Evolutionary conservation across 805 yeast species (phyloP).

Genomic region (Tetrapisispora phaffii): DNA sequence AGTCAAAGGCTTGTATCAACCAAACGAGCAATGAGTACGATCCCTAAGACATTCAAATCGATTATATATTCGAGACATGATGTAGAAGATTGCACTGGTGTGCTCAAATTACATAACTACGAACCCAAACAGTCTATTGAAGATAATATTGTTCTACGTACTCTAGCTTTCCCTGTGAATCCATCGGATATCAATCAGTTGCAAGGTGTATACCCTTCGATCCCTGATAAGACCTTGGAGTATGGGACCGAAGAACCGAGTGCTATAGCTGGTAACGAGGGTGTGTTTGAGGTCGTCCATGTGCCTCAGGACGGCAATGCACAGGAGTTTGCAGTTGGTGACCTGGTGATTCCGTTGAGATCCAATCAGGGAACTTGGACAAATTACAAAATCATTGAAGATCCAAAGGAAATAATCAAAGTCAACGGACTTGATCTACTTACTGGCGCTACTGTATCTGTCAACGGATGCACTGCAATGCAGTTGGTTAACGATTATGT

Average conservation of each 20-base stretch:
- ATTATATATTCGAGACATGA: conserved; percentile 24
- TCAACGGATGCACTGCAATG: conserved; percentile 88
- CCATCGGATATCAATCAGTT: conserved; percentile 83
- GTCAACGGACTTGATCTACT: conserved; percentile 41
- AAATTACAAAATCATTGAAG: conserved; percentile 58
- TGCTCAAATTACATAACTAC: conserved; percentile 21
- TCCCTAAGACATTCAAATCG: conserved; percentile 22
- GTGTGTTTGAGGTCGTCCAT: conserved; percentile 74
- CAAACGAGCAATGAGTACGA: conserved; percentile 1
- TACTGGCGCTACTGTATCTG: conserved; percentile 82
- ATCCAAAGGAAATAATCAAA: conserved; percentile 43
- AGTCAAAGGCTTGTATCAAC: background rate
- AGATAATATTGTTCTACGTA: conserved; percentile 41
- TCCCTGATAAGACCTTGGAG: conserved; percentile 45
- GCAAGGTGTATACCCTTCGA: conserved; percentile 78
- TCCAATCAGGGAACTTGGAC: conserved; percentile 90
- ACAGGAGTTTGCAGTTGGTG: conserved; percentile 47
- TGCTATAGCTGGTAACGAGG: conserved; percentile 92
- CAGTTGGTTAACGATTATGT: conserved; percentile 69
- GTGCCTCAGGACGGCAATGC: conserved; percentile 44
- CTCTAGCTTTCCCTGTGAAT: conserved; percentile 76
- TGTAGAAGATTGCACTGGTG: conserved; percentile 23
- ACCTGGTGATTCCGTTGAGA: conserved; percentile 74
- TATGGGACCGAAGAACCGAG: conserved; percentile 54
- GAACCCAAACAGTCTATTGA: conserved; percentile 19